phyloP scores from a whole-genome alignment of 495 filamentous ascomycete genomes.

The Lophium mytilinum region DNA sequence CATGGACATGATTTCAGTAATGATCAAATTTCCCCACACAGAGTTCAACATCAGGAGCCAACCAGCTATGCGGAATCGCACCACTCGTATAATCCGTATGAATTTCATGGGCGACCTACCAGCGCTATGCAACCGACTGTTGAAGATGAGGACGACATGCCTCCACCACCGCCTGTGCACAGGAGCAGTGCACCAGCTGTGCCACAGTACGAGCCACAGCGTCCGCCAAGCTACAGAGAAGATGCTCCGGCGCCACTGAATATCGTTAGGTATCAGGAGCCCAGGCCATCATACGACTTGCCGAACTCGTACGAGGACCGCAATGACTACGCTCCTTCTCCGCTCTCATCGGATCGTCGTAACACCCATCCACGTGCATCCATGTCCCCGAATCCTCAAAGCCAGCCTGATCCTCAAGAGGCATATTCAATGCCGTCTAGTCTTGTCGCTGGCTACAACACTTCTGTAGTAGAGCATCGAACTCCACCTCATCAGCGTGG shows the following conservation, averaged over 20 bases:
- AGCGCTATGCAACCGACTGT: slow-evolving; percentile 29
- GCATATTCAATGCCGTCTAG: slow-evolving; percentile 14
- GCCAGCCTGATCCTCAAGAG: slow-evolving; percentile 19
- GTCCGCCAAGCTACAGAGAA: slow-evolving; percentile 15
- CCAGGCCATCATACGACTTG: slow-evolving; percentile 1
- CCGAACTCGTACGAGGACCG: slow-evolving; percentile 10
- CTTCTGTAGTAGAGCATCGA: background rate
- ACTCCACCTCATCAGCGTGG: slow-evolving; percentile 14
- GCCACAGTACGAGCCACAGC: slow-evolving; percentile 14
- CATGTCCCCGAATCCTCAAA: background rate
- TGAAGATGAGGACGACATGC: slow-evolving; percentile 29
- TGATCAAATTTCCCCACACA: background rate
- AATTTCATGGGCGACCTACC: slow-evolving; percentile 5
- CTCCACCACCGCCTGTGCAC: slow-evolving; percentile 36
- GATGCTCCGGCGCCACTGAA: slow-evolving; percentile 24
- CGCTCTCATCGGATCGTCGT: slow-evolving; percentile 11
- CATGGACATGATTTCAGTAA: slow-evolving; percentile 1
- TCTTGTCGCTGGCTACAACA: slow-evolving; percentile 17
- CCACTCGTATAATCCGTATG: slow-evolving; percentile 9
- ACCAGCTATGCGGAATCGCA: slow-evolving; percentile 13
- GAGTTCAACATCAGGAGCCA: slow-evolving; percentile 7
- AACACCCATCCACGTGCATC: slow-evolving; percentile 18
- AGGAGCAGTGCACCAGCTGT: slow-evolving; percentile 29
- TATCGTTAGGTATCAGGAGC: slow-evolving; percentile 14
- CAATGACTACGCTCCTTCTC: slow-evolving; percentile 2